Evolutionary conservation across 192 early-diverging fungal genomes (phyloP).

Genomic region (Linderina pennispora): DNA sequence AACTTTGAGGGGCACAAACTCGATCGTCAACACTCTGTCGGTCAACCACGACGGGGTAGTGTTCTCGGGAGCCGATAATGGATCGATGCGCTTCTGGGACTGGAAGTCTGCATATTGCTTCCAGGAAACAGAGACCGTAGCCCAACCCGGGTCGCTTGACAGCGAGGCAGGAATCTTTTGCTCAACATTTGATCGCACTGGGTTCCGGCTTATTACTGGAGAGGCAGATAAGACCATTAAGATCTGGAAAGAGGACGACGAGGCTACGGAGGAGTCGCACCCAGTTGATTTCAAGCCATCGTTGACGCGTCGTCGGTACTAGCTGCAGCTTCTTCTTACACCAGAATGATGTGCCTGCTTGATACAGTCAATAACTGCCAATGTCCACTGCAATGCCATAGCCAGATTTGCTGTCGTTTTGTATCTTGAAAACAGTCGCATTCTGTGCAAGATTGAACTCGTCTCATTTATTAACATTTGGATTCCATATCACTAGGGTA

Average conservation of each 20-base stretch:
- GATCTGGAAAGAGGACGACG: slow-evolving; percentile 55
- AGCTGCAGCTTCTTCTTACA: too few relatives aligned
- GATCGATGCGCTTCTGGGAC: slow-evolving; percentile 96
- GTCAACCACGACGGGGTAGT: slow-evolving; percentile 90
- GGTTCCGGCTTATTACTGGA: slow-evolving; percentile 91
- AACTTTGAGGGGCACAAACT: slow-evolving; percentile 81
- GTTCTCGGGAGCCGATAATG: slow-evolving; percentile 95
- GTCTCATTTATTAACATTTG: too few relatives aligned
- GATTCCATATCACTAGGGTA: too few relatives aligned
- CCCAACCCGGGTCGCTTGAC: slow-evolving; percentile 93
- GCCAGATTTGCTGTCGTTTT: too few relatives aligned
- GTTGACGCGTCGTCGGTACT: slow-evolving; percentile 26
- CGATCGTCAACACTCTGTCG: slow-evolving; percentile 87
- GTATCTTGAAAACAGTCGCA: too few relatives aligned
- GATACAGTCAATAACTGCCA: too few relatives aligned
- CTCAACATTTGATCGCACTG: slow-evolving; percentile 92
- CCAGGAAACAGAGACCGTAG: slow-evolving; percentile 79
- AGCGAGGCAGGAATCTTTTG: slow-evolving; percentile 95
- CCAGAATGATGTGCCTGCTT: too few relatives aligned
- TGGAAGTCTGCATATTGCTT: slow-evolving; percentile 96
- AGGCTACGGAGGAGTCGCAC: slow-evolving; percentile 43
- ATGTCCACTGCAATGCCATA: too few relatives aligned
- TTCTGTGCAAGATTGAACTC: too few relatives aligned
- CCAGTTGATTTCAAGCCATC: slow-evolving; percentile 39
- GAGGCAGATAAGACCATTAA: slow-evolving; percentile 99